These are phyloP conservation scores for Pleurotus djamor DNA, from an alignment of 768 basidiomycete species.

Conservation along the genomic window DNA sequence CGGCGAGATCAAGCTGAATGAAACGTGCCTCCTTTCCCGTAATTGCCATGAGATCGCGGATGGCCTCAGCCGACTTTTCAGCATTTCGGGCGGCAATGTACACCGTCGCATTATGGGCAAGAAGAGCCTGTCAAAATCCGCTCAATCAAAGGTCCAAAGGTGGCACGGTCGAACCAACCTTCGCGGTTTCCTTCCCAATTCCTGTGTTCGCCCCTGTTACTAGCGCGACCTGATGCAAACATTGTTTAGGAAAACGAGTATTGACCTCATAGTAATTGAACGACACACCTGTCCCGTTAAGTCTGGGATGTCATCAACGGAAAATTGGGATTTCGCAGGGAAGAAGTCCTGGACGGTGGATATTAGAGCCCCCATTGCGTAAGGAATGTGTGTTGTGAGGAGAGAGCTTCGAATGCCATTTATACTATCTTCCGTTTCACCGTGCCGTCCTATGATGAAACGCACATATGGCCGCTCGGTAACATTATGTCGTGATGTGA, in stretches of 20 bases:
- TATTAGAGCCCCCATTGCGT: slow-evolving; percentile 2
- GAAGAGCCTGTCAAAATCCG: slow-evolving; percentile 27
- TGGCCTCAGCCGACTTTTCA: slow-evolving; percentile 35
- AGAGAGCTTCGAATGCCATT: too few relatives aligned
- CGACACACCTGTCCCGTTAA: slow-evolving; percentile 30
- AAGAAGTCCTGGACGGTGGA: slow-evolving; percentile 9
- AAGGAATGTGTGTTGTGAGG: too few relatives aligned
- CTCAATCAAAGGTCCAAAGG: not conserved
- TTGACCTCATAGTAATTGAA: not conserved
- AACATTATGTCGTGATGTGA: too few relatives aligned
- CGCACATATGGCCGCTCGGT: too few relatives aligned
- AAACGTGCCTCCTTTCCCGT: slow-evolving; percentile 42
- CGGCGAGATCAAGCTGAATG: slow-evolving; percentile 42
- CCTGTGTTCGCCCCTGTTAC: slow-evolving; percentile 52
- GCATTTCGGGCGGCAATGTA: slow-evolving; percentile 44
- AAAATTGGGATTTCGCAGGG: slow-evolving; percentile 25
- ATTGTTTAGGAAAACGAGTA: not conserved
- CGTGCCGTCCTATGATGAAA: too few relatives aligned
- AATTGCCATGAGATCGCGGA: slow-evolving; percentile 32
- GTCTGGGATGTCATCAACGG: slow-evolving; percentile 35
- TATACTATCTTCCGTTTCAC: too few relatives aligned
- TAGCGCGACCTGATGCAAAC: slow-evolving; percentile 23
- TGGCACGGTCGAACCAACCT: slow-evolving; percentile 16
- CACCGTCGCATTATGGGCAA: slow-evolving; percentile 46
- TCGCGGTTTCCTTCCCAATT: slow-evolving; percentile 47